phyloP scores from a whole-genome alignment of 257 asterid genomes.

The Fraxinus anomala region DNA sequence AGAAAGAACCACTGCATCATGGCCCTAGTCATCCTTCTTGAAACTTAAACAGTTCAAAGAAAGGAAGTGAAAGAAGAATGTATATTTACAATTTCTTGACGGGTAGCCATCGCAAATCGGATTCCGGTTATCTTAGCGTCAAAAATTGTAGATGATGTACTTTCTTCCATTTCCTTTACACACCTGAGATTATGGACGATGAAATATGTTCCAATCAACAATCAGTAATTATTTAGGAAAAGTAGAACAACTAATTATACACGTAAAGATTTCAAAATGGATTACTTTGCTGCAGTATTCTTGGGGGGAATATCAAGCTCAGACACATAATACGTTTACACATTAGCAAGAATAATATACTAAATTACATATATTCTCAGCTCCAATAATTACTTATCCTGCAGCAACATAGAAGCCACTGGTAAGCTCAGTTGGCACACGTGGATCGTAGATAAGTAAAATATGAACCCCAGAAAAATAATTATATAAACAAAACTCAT shows the following conservation, averaged over 20 bases:
- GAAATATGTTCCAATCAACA: slow-evolving; percentile 3
- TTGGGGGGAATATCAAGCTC: background rate
- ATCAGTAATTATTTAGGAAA: slow-evolving; percentile 13
- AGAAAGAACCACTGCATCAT: slow-evolving; percentile 11
- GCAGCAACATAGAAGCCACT: background rate
- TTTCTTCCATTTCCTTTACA: slow-evolving; percentile 60
- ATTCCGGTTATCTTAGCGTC: slow-evolving; percentile 65
- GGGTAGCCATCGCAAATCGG: slow-evolving; percentile 71
- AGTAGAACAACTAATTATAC: background rate
- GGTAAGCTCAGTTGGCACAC: background rate
- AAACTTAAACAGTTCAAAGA: slow-evolving; percentile 5
- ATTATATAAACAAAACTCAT: background rate
- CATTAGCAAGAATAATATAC: background rate
- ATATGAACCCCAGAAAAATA: background rate
- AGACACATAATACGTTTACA: slow-evolving; percentile 13
- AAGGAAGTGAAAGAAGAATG: slow-evolving; percentile 19
- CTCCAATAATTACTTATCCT: slow-evolving; percentile 14
- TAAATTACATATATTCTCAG: background rate
- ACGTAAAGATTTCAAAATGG: slow-evolving; percentile 15
- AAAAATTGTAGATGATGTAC: slow-evolving; percentile 34
- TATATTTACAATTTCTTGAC: slow-evolving; percentile 76
- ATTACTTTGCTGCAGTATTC: slow-evolving; percentile 5
- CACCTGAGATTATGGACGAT: slow-evolving; percentile 31
- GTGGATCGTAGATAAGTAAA: background rate
- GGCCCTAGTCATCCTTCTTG: background rate